Evolutionary conservation across 1,284 basidiomycete species (phyloP).

Genomic region (Cystobasidium slooffiae): DNA sequence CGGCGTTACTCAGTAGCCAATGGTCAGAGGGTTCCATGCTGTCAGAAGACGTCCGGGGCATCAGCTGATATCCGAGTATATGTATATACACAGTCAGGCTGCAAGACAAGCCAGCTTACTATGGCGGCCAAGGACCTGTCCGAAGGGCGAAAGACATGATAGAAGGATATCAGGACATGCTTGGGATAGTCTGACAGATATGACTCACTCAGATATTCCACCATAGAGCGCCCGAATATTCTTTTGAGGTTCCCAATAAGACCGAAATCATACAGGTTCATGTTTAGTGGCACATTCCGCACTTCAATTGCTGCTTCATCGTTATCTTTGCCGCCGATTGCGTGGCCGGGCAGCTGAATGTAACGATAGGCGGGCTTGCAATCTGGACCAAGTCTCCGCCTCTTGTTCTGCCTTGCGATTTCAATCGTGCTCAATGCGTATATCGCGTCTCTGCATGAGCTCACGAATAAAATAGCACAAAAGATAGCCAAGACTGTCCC

Average conservation of each 20-base stretch:
- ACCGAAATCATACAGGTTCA: conserved; percentile 30
- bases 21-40: not conserved
- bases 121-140: conserved; percentile 2
- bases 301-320: not conserved
- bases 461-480: not conserved
- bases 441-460: not conserved
- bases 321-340: not conserved
- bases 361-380: not conserved
- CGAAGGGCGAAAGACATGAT: not conserved
- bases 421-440: conserved; percentile 26
- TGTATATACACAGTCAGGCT: not conserved
- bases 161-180: not conserved
- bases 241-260: not conserved
- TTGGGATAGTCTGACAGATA: too few relatives aligned
- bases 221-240: conserved; percentile 8
- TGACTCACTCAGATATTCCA: conserved; percentile 9
- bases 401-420: conserved; percentile 14
- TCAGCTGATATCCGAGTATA: not conserved
- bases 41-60: not conserved
- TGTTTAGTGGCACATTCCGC: not conserved
- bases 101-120: not conserved
- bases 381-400: not conserved
- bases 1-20: not conserved
- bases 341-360: not conserved
- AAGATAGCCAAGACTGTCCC: conserved; percentile 26